Evolutionary conservation across 2,329 filamentous ascomycete genomes (phyloP).

Genomic region (Beauveria bassiana): DNA sequence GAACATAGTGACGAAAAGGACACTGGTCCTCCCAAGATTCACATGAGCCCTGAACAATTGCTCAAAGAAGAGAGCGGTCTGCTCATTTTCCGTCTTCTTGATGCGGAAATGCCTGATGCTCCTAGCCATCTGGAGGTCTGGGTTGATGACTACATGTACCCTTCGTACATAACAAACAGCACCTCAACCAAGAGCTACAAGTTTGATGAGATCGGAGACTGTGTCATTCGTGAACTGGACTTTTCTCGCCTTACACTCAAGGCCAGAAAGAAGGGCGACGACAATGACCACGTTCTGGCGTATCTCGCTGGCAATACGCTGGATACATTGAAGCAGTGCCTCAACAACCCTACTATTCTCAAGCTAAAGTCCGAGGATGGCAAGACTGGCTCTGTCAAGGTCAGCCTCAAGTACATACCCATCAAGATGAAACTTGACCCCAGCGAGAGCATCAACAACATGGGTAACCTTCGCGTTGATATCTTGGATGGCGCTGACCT

Average conservation of each 20-base stretch:
- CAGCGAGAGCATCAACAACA: constrained; percentile 97
- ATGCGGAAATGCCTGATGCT: constrained; percentile 71
- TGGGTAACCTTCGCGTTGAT: constrained; percentile 91
- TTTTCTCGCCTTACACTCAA: constrained; percentile 89
- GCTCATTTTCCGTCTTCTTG: constrained; percentile 88
- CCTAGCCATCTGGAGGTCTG: constrained; percentile 77
- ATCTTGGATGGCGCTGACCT: constrained; percentile 78
- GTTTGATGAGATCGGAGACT: constrained; percentile 91
- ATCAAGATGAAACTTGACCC: constrained; percentile 91
- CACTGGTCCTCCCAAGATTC: constrained; percentile 62
- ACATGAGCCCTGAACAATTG: constrained; percentile 71
- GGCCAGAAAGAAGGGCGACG: constrained; percentile 71
- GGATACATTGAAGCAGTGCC: constrained; percentile 77
- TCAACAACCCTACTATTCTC: constrained; percentile 85
- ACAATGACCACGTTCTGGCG: constrained; percentile 69
- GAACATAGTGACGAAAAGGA: constrained; percentile 30
- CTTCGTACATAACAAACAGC: constrained; percentile 75
- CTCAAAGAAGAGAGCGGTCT: constrained; percentile 83
- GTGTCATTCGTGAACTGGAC: constrained; percentile 93
- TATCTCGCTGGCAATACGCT: constrained; percentile 79
- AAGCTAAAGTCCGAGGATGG: constrained; percentile 73
- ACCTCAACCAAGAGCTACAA: constrained; percentile 60
- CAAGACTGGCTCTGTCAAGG: constrained; percentile 68
- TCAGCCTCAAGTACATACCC: constrained; percentile 91
- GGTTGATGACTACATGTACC: constrained; percentile 92